These are phyloP conservation scores for Periconia digitata DNA, from an alignment of 2,329 filamentous ascomycete genomes.

Conservation along the genomic window DNA sequence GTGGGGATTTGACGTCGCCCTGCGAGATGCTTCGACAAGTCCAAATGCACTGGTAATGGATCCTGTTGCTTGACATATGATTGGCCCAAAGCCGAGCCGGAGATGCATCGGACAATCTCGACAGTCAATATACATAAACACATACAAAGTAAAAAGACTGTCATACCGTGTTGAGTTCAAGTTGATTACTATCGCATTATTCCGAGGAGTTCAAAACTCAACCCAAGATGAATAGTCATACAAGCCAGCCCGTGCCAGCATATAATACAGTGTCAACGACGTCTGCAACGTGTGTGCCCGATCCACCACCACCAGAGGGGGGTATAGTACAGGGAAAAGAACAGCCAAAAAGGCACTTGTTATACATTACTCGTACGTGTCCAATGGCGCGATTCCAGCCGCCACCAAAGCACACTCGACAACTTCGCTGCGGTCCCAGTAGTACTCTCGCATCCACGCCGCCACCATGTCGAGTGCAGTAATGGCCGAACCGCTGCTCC, in stretches of 20 bases:
- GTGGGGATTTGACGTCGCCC: no score
- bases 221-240: no score
- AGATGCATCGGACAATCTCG: no score
- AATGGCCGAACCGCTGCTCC: constrained; percentile 35
- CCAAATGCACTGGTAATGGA: no score
- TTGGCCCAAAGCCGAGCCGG: no score
- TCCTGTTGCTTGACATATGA: no score
- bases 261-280: constrained; percentile 3
- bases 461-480: constrained; percentile 37
- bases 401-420: constrained; percentile 31
- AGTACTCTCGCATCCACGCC: constrained; percentile 39
- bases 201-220: no score
- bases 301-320: constrained; percentile 11
- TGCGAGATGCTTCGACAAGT: no score
- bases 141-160: no score
- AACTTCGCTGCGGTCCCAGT: constrained; percentile 38
- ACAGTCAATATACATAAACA: no score
- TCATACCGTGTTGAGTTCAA: no score
- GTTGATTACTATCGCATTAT: no score
- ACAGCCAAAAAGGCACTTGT: constrained; percentile 13
- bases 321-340: constrained; percentile 14
- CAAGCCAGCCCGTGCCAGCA: neutral
- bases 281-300: constrained; percentile 6
- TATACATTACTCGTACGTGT: constrained; percentile 23
- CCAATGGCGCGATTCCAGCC: constrained; percentile 29